phyloP scores from a whole-genome alignment of 2,329 filamentous ascomycete species.

The Rhinocladiella mackenziei region DNA sequence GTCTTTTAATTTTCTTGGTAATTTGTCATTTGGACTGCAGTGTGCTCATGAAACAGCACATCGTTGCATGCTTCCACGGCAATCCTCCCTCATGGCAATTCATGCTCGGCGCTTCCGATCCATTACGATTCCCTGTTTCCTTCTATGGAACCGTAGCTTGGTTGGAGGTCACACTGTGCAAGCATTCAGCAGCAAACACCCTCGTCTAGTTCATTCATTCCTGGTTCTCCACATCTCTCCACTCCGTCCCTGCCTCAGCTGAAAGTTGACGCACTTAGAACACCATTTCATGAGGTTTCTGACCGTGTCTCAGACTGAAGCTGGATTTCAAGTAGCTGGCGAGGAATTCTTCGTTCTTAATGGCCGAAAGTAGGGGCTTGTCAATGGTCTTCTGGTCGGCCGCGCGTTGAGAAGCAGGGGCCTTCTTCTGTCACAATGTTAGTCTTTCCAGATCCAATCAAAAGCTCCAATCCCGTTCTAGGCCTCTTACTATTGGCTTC shows the following conservation, averaged over 20 bases:
- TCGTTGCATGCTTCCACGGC: conserved; percentile 13
- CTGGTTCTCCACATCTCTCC: conserved; percentile 4
- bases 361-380: conserved; percentile 88
- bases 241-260: background rate
- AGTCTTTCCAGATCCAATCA: conserved; percentile 30
- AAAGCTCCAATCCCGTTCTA: conserved; percentile 1
- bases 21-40: no score
- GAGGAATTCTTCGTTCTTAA: conserved; percentile 98
- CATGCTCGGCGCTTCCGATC: conserved; percentile 6
- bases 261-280: conserved; percentile 60
- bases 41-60: no score
- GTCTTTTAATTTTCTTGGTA: background rate
- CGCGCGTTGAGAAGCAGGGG: conserved; percentile 83
- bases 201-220: conserved; percentile 1
- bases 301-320: conserved; percentile 98
- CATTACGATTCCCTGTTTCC: conserved; percentile 1
- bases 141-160: conserved; percentile 5
- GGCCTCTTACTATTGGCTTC: conserved; percentile 79
- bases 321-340: conserved; percentile 88
- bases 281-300: conserved; percentile 99
- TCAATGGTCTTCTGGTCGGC: conserved; percentile 98
- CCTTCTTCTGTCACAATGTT: conserved; percentile 76
- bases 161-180: conserved; percentile 11
- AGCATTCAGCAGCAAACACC: conserved; percentile 12
- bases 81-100: conserved; percentile 11